A percentile compares a stretch with the other conserved stretches of the same genome.
phyloP scores from a whole-genome alignment of 441 rosid genomes.

The Populus hybrid region DNA sequence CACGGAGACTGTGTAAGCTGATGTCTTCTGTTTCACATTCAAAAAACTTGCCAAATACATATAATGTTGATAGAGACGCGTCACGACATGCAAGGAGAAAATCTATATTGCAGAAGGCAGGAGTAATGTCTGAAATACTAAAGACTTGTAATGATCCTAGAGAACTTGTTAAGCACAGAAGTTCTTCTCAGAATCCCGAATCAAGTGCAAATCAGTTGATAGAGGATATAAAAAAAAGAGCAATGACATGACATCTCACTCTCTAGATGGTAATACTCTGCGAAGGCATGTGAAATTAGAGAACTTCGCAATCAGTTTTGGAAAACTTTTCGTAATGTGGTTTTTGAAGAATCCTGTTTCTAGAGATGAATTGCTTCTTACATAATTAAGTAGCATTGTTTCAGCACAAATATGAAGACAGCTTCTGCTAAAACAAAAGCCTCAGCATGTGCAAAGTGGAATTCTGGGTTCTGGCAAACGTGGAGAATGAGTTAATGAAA shows the following conservation, averaged over 20 bases:
- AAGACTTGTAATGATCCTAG: conserved; percentile 69
- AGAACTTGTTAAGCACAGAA: conserved; percentile 55
- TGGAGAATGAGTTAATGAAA: neutral
- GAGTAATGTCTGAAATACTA: conserved; percentile 72
- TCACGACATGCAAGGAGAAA: conserved; percentile 46
- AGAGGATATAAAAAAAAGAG: conserved; percentile 33
- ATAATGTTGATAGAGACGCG: conserved; percentile 31
- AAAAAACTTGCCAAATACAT: conserved; percentile 50
- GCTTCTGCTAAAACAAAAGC: neutral
- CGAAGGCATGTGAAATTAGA: neutral
- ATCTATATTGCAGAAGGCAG: conserved; percentile 63
- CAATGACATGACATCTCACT: conserved; percentile 12
- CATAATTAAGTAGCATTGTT: too few relatives aligned
- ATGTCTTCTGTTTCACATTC: conserved; percentile 72
- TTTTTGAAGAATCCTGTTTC: neutral
- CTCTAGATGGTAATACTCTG: neutral
- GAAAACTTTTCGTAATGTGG: neutral
- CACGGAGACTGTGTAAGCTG: conserved; percentile 40
- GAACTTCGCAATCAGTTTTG: neutral
- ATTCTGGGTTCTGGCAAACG: neutral
- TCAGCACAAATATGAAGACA: neutral
- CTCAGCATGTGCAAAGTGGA: neutral
- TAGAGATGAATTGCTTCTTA: neutral
- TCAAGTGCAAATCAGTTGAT: conserved; percentile 36
- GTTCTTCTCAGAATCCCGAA: conserved; percentile 32